Conservation (phyloP, 257 asterid species). For the Solanum appendiculatum region DNA sequence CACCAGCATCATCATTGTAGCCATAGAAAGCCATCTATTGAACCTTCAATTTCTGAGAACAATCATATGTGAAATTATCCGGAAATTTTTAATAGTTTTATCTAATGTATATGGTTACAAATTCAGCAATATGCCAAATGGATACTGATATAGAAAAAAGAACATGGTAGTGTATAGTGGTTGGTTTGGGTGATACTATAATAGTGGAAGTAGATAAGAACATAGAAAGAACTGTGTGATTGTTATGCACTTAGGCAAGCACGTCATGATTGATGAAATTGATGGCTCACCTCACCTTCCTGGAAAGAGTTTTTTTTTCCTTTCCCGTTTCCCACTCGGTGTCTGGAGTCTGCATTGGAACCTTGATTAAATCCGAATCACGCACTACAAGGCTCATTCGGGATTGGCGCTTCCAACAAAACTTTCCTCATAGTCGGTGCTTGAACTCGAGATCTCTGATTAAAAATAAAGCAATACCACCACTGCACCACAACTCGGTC, state of each 20-base stretch:
- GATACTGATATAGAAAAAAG: neutral
- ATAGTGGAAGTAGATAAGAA: neutral
- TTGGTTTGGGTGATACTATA: neutral
- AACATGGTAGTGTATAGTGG: neutral
- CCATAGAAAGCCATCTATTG: slow-evolving; percentile 47
- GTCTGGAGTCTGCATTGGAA: too few species aligned
- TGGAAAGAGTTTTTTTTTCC: neutral
- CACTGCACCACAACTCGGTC: too few species aligned
- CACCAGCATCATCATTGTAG: slow-evolving; percentile 25
- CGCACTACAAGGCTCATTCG: too few species aligned
- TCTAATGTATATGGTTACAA: neutral
- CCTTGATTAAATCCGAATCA: too few species aligned
- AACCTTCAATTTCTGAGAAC: neutral
- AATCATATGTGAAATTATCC: neutral
- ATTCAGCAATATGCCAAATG: neutral
- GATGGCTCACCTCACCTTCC: neutral
- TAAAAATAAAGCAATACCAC: too few species aligned
- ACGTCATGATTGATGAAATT: slow-evolving; percentile 1
- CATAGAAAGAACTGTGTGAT: neutral
- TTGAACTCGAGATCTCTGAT: too few species aligned
- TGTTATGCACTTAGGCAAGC: neutral
- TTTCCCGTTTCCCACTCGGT: too few species aligned
- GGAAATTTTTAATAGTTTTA: neutral
- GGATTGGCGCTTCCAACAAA: too few species aligned
- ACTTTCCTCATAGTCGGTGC: too few species aligned